Evolutionary conservation across 106 monocot genomes (phyloP).

Genomic region (Chionographis japonica): DNA sequence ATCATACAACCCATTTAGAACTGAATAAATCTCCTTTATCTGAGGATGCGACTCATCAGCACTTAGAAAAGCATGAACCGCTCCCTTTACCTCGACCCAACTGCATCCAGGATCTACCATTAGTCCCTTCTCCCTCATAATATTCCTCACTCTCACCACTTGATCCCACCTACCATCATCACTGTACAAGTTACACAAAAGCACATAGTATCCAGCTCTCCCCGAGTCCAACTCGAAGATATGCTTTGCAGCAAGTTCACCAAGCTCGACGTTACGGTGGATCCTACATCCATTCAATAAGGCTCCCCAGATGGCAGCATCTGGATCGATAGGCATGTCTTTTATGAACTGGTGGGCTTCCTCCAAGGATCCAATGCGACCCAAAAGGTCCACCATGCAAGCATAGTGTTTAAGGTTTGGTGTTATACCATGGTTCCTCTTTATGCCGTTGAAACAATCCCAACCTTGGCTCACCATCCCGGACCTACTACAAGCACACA

Average conservation of each 20-base stretch:
- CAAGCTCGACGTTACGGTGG: constrained; percentile 53
- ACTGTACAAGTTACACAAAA: constrained; percentile 71
- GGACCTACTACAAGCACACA: constrained; percentile 68
- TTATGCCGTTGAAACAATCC: constrained; percentile 49
- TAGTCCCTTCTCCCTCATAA: constrained; percentile 70
- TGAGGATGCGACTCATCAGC: constrained; percentile 78
- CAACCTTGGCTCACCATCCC: constrained; percentile 59
- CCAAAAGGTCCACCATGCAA: constrained; percentile 85
- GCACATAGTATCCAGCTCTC: constrained; percentile 53
- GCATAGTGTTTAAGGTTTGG: constrained; percentile 82
- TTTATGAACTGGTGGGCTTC: constrained; percentile 58
- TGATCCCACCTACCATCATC: constrained; percentile 57
- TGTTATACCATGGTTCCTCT: constrained; percentile 27
- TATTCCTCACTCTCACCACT: constrained; percentile 55
- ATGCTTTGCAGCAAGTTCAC: constrained; percentile 59
- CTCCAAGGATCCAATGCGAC: constrained; percentile 59
- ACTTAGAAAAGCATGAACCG: constrained; percentile 78
- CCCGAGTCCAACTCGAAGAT: constrained; percentile 54
- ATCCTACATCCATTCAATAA: constrained; percentile 85
- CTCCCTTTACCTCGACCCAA: constrained; percentile 84
- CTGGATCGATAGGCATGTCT: constrained; percentile 71
- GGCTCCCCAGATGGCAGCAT: constrained; percentile 80
- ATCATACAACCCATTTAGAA: constrained; percentile 49
- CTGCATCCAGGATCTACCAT: constrained; percentile 70
- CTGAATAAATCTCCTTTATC: constrained; percentile 58